A percentile compares a stretch with the other conserved stretches of the same genome.
These are phyloP conservation scores for Candida multigemmis DNA, from an alignment of 805 yeast species.

Conservation along the genomic window DNA sequence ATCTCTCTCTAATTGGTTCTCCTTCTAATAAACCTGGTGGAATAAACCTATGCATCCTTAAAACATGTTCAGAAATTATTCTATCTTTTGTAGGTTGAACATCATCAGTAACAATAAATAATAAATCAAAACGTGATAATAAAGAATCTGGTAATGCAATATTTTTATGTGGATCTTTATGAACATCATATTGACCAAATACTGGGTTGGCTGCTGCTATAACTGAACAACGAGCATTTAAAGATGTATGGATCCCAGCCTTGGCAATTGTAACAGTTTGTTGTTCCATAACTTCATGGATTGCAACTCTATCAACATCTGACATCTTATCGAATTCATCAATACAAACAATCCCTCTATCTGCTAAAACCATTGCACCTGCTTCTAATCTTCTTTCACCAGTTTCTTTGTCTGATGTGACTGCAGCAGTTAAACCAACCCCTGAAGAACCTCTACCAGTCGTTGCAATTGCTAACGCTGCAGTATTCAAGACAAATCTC, in stretches of 20 bases:
- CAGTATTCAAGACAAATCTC: constrained; percentile 90
- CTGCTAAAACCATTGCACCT: constrained; percentile 99
- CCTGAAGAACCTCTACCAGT: constrained; percentile 99
- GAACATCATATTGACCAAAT: constrained; percentile 92
- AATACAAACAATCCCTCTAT: constrained; percentile 94
- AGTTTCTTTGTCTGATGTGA: constrained; percentile 90
- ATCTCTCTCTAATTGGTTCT: constrained; percentile 79
- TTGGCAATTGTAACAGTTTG: constrained; percentile 97
- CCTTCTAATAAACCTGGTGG: constrained; percentile 90
- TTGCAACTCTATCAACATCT: constrained; percentile 93
- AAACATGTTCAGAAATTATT: constrained; percentile 84
- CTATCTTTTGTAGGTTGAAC: constrained; percentile 80
- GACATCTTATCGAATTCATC: constrained; percentile 99
- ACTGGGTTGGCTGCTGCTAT: constrained; percentile 98
- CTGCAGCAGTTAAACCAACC: constrained; percentile 99
- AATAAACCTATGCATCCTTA: constrained; percentile 84
- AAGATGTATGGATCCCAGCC: constrained; percentile 95
- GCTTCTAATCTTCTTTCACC: constrained; percentile 96
- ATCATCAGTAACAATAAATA: constrained; percentile 94
- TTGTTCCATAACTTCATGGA: constrained; percentile 99
- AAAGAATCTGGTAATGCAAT: constrained; percentile 96
- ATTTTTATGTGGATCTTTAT: constrained; percentile 92
- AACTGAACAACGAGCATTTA: constrained; percentile 94
- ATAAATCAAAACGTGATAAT: constrained; percentile 90
- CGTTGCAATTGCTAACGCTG: constrained; percentile 91